Evolutionary conservation across 257 asterid species (phyloP).

Genomic region (Avicennia marina): DNA sequence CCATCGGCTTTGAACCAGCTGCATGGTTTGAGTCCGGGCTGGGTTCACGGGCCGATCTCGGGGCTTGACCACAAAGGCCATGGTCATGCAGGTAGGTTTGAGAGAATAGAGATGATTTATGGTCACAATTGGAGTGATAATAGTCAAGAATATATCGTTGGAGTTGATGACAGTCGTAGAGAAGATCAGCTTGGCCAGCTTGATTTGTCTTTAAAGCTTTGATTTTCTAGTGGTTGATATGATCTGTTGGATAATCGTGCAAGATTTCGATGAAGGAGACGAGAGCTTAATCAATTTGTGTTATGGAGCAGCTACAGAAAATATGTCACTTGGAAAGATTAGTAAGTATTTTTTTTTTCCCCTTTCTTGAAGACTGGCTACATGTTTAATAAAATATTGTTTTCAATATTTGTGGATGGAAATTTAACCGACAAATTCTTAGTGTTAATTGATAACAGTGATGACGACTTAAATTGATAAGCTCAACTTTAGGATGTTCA

Average conservation of each 20-base stretch:
- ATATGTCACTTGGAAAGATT: neutral
- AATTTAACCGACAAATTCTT: too few species aligned
- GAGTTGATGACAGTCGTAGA: too few species aligned
- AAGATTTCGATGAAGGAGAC: neutral
- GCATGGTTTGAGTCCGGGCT: slow-evolving; percentile 20
- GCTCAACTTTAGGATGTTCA: too few species aligned
- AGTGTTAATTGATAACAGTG: too few species aligned
- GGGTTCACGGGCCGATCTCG: neutral
- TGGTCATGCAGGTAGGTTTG: slow-evolving; percentile 23
- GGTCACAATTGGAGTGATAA: slow-evolving; percentile 18
- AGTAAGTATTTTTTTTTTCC: too few species aligned
- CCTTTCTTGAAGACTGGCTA: too few species aligned
- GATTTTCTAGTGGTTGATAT: slow-evolving; percentile 16
- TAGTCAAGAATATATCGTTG: too few species aligned
- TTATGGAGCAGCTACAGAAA: too few species aligned
- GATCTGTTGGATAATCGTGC: neutral
- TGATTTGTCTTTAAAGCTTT: slow-evolving; percentile 68
- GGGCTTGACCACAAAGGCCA: slow-evolving; percentile 14
- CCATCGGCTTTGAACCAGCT: slow-evolving; percentile 27
- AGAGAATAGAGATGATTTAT: slow-evolving; percentile 30
- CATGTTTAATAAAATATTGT: too few species aligned
- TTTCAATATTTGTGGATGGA: too few species aligned
- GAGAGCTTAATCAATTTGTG: neutral
- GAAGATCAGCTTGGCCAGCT: slow-evolving; percentile 43
- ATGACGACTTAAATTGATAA: too few species aligned